Percentiles rank a stretch among this genome's conserved stretches.
phyloP scores from a whole-genome alignment of 2,329 filamentous ascomycete species.

The Coniochaeta prunicola region DNA sequence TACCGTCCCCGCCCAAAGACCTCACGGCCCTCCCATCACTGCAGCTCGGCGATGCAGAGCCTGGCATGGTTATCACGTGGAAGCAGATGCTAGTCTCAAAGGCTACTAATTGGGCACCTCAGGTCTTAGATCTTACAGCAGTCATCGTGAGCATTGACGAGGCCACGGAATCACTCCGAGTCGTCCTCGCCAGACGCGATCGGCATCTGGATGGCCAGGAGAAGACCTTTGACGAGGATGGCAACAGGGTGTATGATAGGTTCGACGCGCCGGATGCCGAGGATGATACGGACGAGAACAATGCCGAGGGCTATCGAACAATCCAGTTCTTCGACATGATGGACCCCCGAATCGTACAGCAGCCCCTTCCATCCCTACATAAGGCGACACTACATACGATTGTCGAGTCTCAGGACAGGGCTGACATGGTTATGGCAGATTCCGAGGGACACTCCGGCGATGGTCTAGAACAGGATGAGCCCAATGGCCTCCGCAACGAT shows the following conservation, averaged over 20 bases:
- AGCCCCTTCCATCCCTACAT: slow-evolving; percentile 16
- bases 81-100: slow-evolving; percentile 55
- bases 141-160: slow-evolving; percentile 51
- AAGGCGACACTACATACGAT: neutral
- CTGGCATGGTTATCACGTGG: slow-evolving; percentile 63
- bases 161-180: slow-evolving; percentile 41
- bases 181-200: slow-evolving; percentile 65
- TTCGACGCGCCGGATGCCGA: slow-evolving; percentile 68
- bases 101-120: slow-evolving; percentile 59
- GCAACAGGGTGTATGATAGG: slow-evolving; percentile 65
- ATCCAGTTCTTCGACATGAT: slow-evolving; percentile 56
- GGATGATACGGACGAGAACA: slow-evolving; percentile 35
- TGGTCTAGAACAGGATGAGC: neutral
- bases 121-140: slow-evolving; percentile 57
- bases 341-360: slow-evolving; percentile 58
- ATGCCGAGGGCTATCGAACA: slow-evolving; percentile 54
- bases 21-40: slow-evolving; percentile 45
- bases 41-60: slow-evolving; percentile 34
- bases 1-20: slow-evolving; percentile 56
- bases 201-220: slow-evolving; percentile 46
- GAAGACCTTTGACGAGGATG: slow-evolving; percentile 56
- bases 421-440: slow-evolving; percentile 1
- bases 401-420: slow-evolving; percentile 1
- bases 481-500: neutral
- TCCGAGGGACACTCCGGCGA: neutral